Conservation (phyloP, 2,329 filamentous ascomycete species). For the Colletotrichum liaoningense region DNA sequence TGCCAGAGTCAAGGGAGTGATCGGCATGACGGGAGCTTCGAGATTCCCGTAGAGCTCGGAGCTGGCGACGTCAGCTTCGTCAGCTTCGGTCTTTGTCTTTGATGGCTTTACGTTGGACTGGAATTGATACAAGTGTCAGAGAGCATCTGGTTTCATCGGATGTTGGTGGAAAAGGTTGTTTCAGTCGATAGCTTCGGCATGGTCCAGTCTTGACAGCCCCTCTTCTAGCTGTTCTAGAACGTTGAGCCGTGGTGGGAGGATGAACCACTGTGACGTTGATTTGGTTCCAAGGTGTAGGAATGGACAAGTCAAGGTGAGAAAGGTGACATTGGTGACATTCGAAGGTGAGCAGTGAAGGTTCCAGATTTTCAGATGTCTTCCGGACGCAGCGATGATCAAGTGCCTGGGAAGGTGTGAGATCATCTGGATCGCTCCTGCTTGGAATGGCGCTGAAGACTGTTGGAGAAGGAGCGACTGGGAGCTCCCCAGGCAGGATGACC, state of each 20-base stretch:
- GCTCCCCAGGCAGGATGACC: neutral
- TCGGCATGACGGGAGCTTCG: neutral
- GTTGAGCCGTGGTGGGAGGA: neutral
- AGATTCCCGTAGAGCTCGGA: neutral
- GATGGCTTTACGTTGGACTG: neutral
- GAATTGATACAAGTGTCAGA: conserved; percentile 6
- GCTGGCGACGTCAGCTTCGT: neutral
- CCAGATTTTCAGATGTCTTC: neutral
- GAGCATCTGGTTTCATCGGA: conserved; percentile 22
- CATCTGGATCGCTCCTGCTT: conserved; percentile 3
- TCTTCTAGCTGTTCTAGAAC: neutral
- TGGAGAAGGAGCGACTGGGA: conserved; percentile 21
- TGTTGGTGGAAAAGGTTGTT: conserved; percentile 11
- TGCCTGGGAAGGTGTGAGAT: neutral
- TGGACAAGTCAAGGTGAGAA: neutral
- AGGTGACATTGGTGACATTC: neutral
- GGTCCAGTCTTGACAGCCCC: neutral
- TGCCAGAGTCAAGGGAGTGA: neutral
- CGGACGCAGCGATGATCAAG: conserved; percentile 5
- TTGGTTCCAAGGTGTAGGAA: too few relatives aligned
- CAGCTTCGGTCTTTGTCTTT: neutral
- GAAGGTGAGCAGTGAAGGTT: neutral
- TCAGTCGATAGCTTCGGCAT: neutral
- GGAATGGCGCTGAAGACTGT: conserved; percentile 6
- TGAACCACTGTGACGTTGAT: neutral